Conservation (phyloP, 495 filamentous ascomycete genomes). For the Aspergillus heteromorphus region DNA sequence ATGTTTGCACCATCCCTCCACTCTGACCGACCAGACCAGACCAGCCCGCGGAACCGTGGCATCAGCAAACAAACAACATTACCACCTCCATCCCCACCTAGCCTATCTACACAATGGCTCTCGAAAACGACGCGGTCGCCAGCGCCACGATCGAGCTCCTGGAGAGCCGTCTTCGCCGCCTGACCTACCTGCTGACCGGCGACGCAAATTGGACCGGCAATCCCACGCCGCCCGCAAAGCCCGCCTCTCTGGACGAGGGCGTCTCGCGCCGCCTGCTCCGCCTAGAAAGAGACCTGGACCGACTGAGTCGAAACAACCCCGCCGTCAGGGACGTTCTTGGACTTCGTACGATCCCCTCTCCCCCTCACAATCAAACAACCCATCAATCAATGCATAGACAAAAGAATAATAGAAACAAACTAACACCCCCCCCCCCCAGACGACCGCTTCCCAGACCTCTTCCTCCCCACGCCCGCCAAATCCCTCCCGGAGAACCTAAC, state of each 20-base stretch:
- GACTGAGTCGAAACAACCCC: constrained; percentile 40
- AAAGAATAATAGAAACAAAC: no score
- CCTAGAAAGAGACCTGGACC: constrained; percentile 57
- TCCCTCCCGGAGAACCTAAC: constrained; percentile 40
- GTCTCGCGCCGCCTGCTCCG: constrained; percentile 52
- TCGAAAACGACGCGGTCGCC: constrained; percentile 35
- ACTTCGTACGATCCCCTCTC: constrained; percentile 30
- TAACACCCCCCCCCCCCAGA: no score
- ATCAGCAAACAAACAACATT: background rate
- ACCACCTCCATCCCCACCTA: background rate
- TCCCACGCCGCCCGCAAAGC: constrained; percentile 36
- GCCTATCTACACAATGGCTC: constrained; percentile 21
- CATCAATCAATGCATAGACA: no score
- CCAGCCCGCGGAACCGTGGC: background rate
- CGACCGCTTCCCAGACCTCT: constrained; percentile 53
- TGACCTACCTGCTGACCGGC: constrained; percentile 72
- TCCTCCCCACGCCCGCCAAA: constrained; percentile 37
- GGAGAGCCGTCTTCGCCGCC: constrained; percentile 64
- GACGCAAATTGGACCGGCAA: constrained; percentile 37
- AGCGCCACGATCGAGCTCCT: constrained; percentile 67
- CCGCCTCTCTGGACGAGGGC: constrained; percentile 35
- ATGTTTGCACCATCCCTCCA: constrained; percentile 10
- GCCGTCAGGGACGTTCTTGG: constrained; percentile 48
- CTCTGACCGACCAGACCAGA: background rate
- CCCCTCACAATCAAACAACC: background rate